phyloP scores from a whole-genome alignment of 2,329 filamentous ascomycete species.

The Boeremia lycopersici region DNA sequence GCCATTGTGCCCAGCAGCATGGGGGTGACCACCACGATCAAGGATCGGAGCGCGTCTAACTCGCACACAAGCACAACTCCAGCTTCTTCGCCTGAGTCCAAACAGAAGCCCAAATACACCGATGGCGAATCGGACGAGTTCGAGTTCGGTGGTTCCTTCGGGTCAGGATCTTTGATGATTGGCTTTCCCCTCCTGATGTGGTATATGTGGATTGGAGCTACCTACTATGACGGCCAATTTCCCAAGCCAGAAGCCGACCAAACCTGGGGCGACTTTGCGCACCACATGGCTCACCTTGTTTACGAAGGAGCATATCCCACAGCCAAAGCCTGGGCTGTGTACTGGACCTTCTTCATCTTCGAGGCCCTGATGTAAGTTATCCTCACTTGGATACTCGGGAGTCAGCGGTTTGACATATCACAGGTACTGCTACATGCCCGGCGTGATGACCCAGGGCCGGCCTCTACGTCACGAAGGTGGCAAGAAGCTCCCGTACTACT shows the following conservation, averaged over 20 bases:
- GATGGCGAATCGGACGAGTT: slow-evolving; percentile 55
- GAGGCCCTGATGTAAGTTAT: slow-evolving; percentile 13
- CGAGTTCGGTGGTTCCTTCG: slow-evolving; percentile 85
- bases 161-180: slow-evolving; percentile 82
- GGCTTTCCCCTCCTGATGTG: slow-evolving; percentile 92
- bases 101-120: slow-evolving; percentile 3
- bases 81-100: neutral
- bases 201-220: slow-evolving; percentile 98
- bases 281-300: slow-evolving; percentile 71
- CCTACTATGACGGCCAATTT: slow-evolving; percentile 83
- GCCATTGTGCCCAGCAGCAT: neutral
- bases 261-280: slow-evolving; percentile 70
- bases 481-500: slow-evolving; percentile 90
- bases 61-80: neutral
- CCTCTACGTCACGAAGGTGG: slow-evolving; percentile 80
- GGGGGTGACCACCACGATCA: slow-evolving; percentile 6
- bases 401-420: slow-evolving; percentile 55
- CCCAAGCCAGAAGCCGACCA: slow-evolving; percentile 70
- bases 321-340: slow-evolving; percentile 83
- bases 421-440: slow-evolving; percentile 69
- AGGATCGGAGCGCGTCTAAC: neutral
- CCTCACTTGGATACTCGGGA: slow-evolving; percentile 76
- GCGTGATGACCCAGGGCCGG: slow-evolving; percentile 85
- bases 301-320: slow-evolving; percentile 85
- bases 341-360: slow-evolving; percentile 65